A percentile compares a stretch with the other conserved stretches of the same genome.
Conservation (phyloP, 306 rosid species). For the Bauhinia variegata region DNA sequence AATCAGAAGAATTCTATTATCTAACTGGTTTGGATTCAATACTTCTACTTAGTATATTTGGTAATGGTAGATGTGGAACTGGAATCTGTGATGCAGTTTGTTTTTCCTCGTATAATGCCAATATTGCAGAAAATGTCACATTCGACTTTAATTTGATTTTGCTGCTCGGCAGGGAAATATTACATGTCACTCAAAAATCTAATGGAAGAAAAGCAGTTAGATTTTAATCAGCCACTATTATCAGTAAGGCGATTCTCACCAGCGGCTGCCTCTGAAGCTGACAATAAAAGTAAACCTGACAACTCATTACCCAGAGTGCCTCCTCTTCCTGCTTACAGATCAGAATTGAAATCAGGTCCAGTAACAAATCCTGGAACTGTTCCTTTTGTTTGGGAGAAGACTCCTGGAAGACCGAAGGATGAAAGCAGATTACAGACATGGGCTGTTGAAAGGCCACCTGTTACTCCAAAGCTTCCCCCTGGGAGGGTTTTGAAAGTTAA, state of each 20-base stretch:
- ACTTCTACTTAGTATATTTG: conserved; percentile 8
- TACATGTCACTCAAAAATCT: conserved; percentile 46
- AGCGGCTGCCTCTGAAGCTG: conserved; percentile 45
- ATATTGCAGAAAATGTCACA: conserved; percentile 28
- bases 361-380: conserved; percentile 70
- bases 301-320: conserved; percentile 53
- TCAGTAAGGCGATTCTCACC: conserved; percentile 82
- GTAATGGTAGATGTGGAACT: neutral
- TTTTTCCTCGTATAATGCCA: conserved; percentile 21
- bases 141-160: conserved; percentile 27
- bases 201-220: conserved; percentile 84
- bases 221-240: conserved; percentile 79
- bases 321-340: conserved; percentile 58
- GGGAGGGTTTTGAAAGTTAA: conserved; percentile 58
- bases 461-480: conserved; percentile 70
- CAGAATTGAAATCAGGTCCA: conserved; percentile 87
- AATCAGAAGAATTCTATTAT: neutral
- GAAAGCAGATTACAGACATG: conserved; percentile 42
- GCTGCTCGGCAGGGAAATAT: conserved; percentile 47
- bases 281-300: conserved; percentile 44
- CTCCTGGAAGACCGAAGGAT: conserved; percentile 85
- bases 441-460: conserved; percentile 37
- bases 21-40: conserved; percentile 19
- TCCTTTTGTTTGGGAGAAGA: conserved; percentile 88
- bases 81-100: conserved; percentile 6